Percentiles rank a stretch among this genome's conserved stretches.
phyloP scores from a whole-genome alignment of 495 filamentous ascomycete species.

The Penicillium arizonense region DNA sequence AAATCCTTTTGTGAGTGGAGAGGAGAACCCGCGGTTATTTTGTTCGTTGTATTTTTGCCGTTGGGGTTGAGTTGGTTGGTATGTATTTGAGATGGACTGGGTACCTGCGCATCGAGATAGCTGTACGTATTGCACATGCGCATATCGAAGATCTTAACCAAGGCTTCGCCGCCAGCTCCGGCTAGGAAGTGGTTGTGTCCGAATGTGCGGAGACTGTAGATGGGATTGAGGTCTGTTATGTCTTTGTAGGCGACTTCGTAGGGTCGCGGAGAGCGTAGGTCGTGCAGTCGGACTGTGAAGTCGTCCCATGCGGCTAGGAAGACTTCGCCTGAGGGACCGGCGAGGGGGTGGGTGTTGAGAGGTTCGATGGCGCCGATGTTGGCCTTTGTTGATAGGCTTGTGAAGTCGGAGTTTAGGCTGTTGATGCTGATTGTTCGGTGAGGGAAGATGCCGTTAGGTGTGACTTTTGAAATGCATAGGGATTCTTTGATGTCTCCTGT shows the following conservation, averaged over 20 bases:
- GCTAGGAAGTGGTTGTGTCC: slow-evolving; percentile 56
- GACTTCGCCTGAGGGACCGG: slow-evolving; percentile 40
- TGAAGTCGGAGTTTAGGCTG: slow-evolving; percentile 13
- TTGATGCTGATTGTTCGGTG: slow-evolving; percentile 34
- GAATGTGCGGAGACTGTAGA: slow-evolving; percentile 60
- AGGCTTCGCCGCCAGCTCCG: slow-evolving; percentile 53
- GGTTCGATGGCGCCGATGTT: slow-evolving; percentile 53
- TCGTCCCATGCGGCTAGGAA: slow-evolving; percentile 65
- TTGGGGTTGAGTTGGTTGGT: background rate
- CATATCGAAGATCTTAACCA: slow-evolving; percentile 66
- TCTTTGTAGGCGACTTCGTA: slow-evolving; percentile 53
- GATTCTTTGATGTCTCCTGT: slow-evolving; percentile 44
- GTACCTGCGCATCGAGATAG: slow-evolving; percentile 29
- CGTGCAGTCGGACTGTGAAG: slow-evolving; percentile 63
- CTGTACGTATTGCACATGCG: slow-evolving; percentile 52
- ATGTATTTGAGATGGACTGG: background rate
- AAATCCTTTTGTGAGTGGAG: slow-evolving; percentile 30
- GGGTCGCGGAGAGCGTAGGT: slow-evolving; percentile 54
- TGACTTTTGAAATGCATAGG: slow-evolving; percentile 50
- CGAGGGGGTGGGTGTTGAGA: slow-evolving; percentile 33
- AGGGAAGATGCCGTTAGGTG: slow-evolving; percentile 34
- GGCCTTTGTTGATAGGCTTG: slow-evolving; percentile 12
- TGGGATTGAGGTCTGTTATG: slow-evolving; percentile 51
- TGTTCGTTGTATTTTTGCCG: background rate
- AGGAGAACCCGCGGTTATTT: background rate